Conservation (phyloP, 2,329 filamentous ascomycete genomes). For the Venturia effusa region DNA sequence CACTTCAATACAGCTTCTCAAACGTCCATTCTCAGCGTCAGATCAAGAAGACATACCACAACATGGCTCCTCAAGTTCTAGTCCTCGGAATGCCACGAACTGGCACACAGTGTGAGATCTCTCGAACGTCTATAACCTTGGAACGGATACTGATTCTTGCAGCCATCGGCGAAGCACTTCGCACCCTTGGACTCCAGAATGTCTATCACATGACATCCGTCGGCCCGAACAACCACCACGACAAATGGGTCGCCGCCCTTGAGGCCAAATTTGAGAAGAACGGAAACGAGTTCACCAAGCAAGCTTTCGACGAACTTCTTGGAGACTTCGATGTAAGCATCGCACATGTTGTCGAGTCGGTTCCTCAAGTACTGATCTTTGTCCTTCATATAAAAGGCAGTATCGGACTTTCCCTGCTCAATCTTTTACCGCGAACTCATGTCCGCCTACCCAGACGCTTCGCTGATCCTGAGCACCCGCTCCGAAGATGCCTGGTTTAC, state of each 20-base stretch:
- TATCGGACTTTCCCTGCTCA: slow-evolving; percentile 59
- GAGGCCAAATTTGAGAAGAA: slow-evolving; percentile 1
- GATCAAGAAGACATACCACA: neutral
- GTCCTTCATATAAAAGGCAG: slow-evolving; percentile 32
- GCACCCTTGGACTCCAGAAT: neutral
- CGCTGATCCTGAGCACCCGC: slow-evolving; percentile 57
- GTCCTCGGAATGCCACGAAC: slow-evolving; percentile 8
- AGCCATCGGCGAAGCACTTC: slow-evolving; percentile 3
- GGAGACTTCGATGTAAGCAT: slow-evolving; percentile 1
- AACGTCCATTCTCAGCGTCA: neutral
- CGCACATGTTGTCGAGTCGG: too few species aligned
- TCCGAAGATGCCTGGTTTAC: slow-evolving; percentile 55
- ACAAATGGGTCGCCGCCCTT: slow-evolving; percentile 1
- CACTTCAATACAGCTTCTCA: neutral
- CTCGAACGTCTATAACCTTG: neutral
- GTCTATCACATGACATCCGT: slow-evolving; percentile 8
- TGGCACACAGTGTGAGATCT: slow-evolving; percentile 1
- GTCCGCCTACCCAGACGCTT: slow-evolving; percentile 61
- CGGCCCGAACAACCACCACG: neutral
- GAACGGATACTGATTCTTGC: neutral
- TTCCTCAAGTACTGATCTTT: neutral
- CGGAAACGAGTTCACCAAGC: neutral
- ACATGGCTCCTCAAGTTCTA: neutral
- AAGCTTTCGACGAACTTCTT: neutral
- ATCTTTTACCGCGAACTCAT: slow-evolving; percentile 61